A percentile compares a stretch with the other conserved stretches of the same genome.
phyloP scores from a whole-genome alignment of 75 land plant species.

The Azolla pinnata region DNA sequence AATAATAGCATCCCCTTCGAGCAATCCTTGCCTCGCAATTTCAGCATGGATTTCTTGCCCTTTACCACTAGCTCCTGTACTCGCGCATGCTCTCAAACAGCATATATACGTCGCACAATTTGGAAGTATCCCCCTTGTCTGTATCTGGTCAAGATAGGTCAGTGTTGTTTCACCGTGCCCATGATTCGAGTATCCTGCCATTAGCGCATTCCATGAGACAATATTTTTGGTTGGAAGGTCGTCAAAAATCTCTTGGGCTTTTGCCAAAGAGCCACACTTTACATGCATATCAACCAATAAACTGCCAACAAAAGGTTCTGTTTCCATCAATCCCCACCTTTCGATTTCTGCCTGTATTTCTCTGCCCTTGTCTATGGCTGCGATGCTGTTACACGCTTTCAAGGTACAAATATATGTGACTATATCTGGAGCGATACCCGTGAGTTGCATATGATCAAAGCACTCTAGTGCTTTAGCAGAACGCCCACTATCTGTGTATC shows the following conservation, averaged over 20 bases:
- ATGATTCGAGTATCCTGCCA: slow-evolving; percentile 1
- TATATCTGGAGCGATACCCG: slow-evolving; percentile 1
- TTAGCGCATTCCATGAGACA: slow-evolving; percentile 8
- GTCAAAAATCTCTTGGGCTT: slow-evolving; percentile 3
- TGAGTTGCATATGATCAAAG: slow-evolving; percentile 9
- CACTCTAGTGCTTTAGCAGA: not conserved
- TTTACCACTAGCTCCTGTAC: not conserved
- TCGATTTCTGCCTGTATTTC: not conserved
- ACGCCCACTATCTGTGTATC: slow-evolving; percentile 9
- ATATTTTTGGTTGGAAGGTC: not conserved
- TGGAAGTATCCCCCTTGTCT: not conserved
- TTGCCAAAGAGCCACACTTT: slow-evolving; percentile 1
- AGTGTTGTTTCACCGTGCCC: not conserved
- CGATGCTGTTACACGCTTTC: slow-evolving; percentile 9
- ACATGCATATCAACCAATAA: slow-evolving; percentile 2
- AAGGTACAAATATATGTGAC: slow-evolving; percentile 11
- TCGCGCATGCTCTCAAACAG: not conserved
- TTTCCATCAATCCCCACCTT: not conserved
- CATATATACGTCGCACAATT: slow-evolving; percentile 17
- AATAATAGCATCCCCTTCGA: not conserved
- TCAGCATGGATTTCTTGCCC: not conserved
- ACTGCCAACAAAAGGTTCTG: not conserved
- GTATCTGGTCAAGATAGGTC: not conserved
- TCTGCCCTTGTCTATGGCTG: not conserved
- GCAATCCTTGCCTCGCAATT: not conserved